A percentile compares a stretch with the other conserved stretches of the same genome.
phyloP scores from a whole-genome alignment of 257 asterid species.

The Plantago major region DNA sequence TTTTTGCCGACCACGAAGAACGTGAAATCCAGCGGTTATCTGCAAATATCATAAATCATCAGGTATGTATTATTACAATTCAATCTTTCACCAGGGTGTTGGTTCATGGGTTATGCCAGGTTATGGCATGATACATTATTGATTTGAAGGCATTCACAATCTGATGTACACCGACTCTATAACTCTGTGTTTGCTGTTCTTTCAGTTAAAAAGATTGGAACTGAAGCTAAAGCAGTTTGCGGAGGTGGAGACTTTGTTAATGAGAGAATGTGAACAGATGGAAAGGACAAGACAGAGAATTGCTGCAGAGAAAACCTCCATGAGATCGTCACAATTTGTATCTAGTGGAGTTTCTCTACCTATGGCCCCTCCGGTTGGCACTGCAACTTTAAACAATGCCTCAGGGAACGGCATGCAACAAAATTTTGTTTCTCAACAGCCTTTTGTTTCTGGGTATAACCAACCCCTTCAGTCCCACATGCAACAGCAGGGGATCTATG shows the following conservation, averaged over 20 bases:
- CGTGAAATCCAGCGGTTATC: slow-evolving; percentile 66
- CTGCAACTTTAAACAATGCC: slow-evolving; percentile 26
- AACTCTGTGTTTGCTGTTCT: no score
- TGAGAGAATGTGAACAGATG: slow-evolving; percentile 64
- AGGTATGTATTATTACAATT: slow-evolving; percentile 25
- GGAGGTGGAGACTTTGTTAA: slow-evolving; percentile 54
- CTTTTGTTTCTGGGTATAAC: slow-evolving; percentile 37
- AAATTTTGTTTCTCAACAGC: slow-evolving; percentile 37
- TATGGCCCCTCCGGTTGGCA: slow-evolving; percentile 38
- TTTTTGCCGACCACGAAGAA: slow-evolving; percentile 66
- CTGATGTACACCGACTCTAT: no score
- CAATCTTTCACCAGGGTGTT: no score
- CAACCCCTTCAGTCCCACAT: slow-evolving; percentile 45
- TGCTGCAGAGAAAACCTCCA: slow-evolving; percentile 35
- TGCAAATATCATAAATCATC: slow-evolving; percentile 59
- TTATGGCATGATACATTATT: no score
- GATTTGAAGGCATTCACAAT: no score
- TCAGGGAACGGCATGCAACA: slow-evolving; percentile 41
- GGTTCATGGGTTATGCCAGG: no score
- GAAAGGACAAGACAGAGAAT: slow-evolving; percentile 56
- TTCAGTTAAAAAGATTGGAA: slow-evolving; percentile 59
- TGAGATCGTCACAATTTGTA: slow-evolving; percentile 38
- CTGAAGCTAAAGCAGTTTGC: slow-evolving; percentile 70
- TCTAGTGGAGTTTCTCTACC: slow-evolving; percentile 39
- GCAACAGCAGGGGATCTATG: slow-evolving; percentile 46